Conservation (phyloP, 495 filamentous ascomycete species). For the Lasiosphaeria ovina region DNA sequence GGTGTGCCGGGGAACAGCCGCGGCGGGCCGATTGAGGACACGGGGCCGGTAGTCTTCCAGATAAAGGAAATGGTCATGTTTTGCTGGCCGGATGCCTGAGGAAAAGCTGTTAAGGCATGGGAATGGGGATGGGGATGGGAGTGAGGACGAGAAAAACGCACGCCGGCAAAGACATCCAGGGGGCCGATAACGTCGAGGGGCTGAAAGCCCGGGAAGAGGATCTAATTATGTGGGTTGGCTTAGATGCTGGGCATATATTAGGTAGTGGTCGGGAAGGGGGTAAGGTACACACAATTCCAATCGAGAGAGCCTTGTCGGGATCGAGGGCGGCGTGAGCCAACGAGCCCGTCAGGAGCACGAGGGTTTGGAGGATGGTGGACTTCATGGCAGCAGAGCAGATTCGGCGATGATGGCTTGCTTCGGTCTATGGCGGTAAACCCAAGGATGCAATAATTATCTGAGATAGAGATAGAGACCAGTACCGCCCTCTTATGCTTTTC, state of each 20-base stretch:
- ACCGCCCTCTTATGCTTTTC: too few relatives aligned
- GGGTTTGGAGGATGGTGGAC: too few relatives aligned
- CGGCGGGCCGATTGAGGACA: constrained; percentile 35
- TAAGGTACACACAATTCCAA: background rate
- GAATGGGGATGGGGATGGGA: background rate
- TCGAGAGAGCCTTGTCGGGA: too few relatives aligned
- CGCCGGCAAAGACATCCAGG: constrained; percentile 43
- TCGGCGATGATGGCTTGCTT: too few relatives aligned
- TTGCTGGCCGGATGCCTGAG: too few relatives aligned
- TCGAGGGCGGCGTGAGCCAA: too few relatives aligned
- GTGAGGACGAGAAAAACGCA: background rate
- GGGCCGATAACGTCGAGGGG: constrained; percentile 53
- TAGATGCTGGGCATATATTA: background rate
- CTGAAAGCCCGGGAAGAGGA: constrained; percentile 30
- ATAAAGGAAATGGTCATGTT: constrained; percentile 44
- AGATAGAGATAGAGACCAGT: too few relatives aligned
- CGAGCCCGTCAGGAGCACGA: too few relatives aligned
- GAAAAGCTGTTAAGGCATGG: constrained; percentile 38
- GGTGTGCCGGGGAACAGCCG: constrained; percentile 15
- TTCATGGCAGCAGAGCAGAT: too few relatives aligned
- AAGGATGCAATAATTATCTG: too few relatives aligned
- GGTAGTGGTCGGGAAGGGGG: background rate
- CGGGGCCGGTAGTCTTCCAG: constrained; percentile 41
- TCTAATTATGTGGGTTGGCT: background rate
- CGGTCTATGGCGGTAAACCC: too few relatives aligned